Evolutionary conservation across 805 yeast species (phyloP), one percentile per base, ranked within the genome.

Genomic region (Candida dajiaensis): DNA sequence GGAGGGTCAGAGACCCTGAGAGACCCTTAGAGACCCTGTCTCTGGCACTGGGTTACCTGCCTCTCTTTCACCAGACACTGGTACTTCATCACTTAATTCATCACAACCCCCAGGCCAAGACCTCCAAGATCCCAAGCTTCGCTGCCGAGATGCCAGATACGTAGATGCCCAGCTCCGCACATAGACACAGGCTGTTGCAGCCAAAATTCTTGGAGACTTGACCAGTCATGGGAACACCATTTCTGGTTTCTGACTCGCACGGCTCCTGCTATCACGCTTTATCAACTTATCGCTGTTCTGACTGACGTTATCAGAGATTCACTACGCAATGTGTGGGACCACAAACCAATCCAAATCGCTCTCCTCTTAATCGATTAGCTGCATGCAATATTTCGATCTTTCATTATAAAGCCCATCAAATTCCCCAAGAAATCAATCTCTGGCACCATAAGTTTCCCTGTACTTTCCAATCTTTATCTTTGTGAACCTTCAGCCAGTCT

Each of bases 241-340:
- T 28, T 28, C 7, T 12, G 31, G 7, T 11, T 28, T 13, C 31
- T 13, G n/a, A 28, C n/a, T 28, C 31, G 31, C 3, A 13, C n/a
- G 15, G 31, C 31, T 13, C 31, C 7, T 28, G 31, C 31, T 28
- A 28, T 28, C 31, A 28, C n/a, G 13, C 31, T 37, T 13, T 48
- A 45, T 19, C 47, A 48, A 33, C 2, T 66, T 43, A 62, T 74
- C 40, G 44, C 56, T 43, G 45, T 47, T 11, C 57, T 69, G 8
- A 50, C 60, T 5, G 44, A 59, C 4, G 65, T 66, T 4, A 58
- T 57, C 42, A 46, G 58, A 26, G 55, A 56, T 28, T n/a, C n/a
- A n/a, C n/a, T n/a, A n/a, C n/a, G n/a, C n/a, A n/a, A n/a, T n/a
- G n/a, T n/a, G n/a, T n/a, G n/a, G n/a, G n/a, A n/a, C n/a, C n/a